Evolutionary conservation across 768 basidiomycete species (phyloP).

Genomic region (Brasilioporus rufonigricans): DNA sequence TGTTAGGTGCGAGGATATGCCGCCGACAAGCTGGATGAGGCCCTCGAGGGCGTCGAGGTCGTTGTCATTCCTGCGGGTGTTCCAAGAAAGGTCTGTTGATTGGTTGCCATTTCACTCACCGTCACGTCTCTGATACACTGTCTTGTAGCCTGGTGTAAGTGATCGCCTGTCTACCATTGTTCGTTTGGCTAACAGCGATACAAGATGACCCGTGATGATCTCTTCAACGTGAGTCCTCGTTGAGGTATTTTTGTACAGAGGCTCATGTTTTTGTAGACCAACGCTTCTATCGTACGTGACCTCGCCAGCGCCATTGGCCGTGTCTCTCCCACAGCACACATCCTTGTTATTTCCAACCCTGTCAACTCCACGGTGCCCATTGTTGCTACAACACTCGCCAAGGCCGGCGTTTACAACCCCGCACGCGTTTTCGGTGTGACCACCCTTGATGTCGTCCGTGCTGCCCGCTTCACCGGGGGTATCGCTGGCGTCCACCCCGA

Average conservation of each 20-base stretch:
- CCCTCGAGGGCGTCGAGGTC: slow-evolving; percentile 86
- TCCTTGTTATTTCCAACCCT: slow-evolving; percentile 98
- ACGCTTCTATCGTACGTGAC: slow-evolving; percentile 96
- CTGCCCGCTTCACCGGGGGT: slow-evolving; percentile 83
- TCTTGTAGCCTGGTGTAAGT: slow-evolving; percentile 78
- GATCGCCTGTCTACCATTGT: neutral
- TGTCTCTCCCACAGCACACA: slow-evolving; percentile 84
- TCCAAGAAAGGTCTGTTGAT: slow-evolving; percentile 87
- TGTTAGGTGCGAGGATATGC: slow-evolving; percentile 76
- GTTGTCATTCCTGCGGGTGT: slow-evolving; percentile 99
- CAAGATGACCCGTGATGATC: slow-evolving; percentile 95
- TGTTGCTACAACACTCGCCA: slow-evolving; percentile 87
- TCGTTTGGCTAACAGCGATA: slow-evolving; percentile 25
- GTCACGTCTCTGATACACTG: slow-evolving; percentile 25
- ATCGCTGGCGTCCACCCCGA: slow-evolving; percentile 63
- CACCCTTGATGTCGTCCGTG: slow-evolving; percentile 96
- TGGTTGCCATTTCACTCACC: neutral
- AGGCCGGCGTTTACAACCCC: slow-evolving; percentile 91
- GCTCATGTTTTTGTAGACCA: slow-evolving; percentile 56
- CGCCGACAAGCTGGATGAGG: slow-evolving; percentile 84
- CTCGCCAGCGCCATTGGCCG: slow-evolving; percentile 87
- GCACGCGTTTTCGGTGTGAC: slow-evolving; percentile 92
- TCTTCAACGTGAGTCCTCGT: slow-evolving; percentile 75
- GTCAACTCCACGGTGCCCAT: slow-evolving; percentile 99
- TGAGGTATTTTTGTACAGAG: neutral